Evolutionary conservation across 371 early-diverging fungal species (phyloP), one percentile per base, ranked within the genome.

Genomic region (Mucor racemosus): DNA sequence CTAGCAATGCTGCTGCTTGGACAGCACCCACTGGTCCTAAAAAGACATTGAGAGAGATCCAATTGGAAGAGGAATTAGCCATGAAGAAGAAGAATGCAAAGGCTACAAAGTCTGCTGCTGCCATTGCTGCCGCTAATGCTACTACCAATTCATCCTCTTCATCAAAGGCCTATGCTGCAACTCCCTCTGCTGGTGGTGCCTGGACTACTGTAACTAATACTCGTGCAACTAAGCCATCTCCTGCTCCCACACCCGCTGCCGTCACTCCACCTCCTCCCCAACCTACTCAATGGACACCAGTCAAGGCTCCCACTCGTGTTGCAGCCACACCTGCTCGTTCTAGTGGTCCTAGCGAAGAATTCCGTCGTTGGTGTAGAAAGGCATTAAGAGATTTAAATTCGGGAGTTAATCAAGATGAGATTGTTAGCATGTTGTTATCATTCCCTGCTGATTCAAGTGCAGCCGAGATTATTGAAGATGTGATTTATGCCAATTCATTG

Each of bases 391-490:
- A 83, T 35, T 77, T 94, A 35, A 88, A 86, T 46, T 64, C 71
- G 36, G 88, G 88, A 40, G 88, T 90, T n/a, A 87, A 91, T 71
- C 79, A 81, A 26, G 90, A 91, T 60, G 93, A 94, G 60, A 91
- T 93, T 63, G 81, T 94, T 53, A 83, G 90, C 68, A 88, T 94
- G 86, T 74, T 94, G 39, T 72, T 93, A 44, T 86, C 90, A 3
- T 93, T 94, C 82, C 93, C 94, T 5, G 68, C 90, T 57, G 87
- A 92, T 67, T 84, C 84, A 4, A 86, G 90, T 46, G 81, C 91
- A 6, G 76, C 81, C 34, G 94, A 93, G 65, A 93, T 94, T 48
- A 92, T 94, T 50, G 86, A 91, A 46, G 94, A 94, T 67, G 88
- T 89, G 58, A 82, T 93, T 56, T 92, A 93, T 73, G 91, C 91